Percentiles rank a stretch among this genome's conserved stretches.
These are phyloP conservation scores for Phaeotremella skinneri DNA, from an alignment of 768 basidiomycete species.

Conservation along the genomic window DNA sequence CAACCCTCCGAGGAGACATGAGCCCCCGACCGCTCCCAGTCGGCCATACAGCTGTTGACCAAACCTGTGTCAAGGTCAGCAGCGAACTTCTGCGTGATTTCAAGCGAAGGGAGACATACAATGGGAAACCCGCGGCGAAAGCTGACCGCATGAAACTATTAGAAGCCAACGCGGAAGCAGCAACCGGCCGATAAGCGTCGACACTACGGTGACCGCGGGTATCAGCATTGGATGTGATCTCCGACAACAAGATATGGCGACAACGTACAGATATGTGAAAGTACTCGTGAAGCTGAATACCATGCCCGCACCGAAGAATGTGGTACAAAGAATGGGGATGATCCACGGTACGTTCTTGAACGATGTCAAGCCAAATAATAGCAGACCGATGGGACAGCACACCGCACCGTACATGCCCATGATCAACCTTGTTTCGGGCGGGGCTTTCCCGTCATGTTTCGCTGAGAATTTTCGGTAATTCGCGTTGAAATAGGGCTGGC, in stretches of 20 bases:
- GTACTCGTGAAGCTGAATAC: constrained; percentile 56
- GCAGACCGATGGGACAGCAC: constrained; percentile 62
- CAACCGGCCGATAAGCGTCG: constrained; percentile 46
- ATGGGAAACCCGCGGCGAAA: constrained; percentile 58
- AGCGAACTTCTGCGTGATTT: background rate
- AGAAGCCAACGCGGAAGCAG: constrained; percentile 61
- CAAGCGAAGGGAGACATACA: constrained; percentile 51
- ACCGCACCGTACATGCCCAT: constrained; percentile 70
- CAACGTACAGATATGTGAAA: constrained; percentile 57
- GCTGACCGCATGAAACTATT: constrained; percentile 60
- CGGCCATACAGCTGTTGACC: constrained; percentile 57
- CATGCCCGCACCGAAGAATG: constrained; percentile 60
- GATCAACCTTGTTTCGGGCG: constrained; percentile 65
- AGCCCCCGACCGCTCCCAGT: constrained; percentile 69
- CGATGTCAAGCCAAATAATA: constrained; percentile 62
- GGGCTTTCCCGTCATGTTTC: constrained; percentile 52
- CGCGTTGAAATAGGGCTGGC: constrained; percentile 46
- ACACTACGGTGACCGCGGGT: constrained; percentile 10
- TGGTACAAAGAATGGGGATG: constrained; percentile 55
- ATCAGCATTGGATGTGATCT: background rate
- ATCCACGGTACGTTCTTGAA: constrained; percentile 58
- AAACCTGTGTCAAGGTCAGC: constrained; percentile 17
- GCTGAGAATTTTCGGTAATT: constrained; percentile 22
- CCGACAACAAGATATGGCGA: background rate
- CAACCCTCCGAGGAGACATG: constrained; percentile 67